Evolutionary conservation across 164 flowering plant genomes (phyloP).

Genomic region (Annona cherimola): DNA sequence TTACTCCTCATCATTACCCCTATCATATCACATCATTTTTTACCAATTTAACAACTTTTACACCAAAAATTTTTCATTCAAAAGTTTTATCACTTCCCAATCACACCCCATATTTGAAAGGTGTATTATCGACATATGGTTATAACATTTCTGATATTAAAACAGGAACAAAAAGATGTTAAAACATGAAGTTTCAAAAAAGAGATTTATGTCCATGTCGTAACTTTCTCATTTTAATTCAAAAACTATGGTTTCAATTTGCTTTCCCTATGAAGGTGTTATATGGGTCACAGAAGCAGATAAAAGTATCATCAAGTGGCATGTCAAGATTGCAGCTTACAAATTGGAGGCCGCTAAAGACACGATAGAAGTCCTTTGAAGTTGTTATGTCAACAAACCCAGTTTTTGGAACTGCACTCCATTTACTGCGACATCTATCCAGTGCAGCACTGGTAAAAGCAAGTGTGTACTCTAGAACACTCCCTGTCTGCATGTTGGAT

Average conservation of each 20-base stretch:
- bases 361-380: constrained; percentile 90
- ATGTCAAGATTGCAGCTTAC: constrained; percentile 36
- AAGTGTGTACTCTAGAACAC: constrained; percentile 91
- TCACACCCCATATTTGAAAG: too few relatives aligned
- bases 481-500: constrained; percentile 83
- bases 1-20: too few relatives aligned
- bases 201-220: neutral
- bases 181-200: too few relatives aligned
- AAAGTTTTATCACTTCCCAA: too few relatives aligned
- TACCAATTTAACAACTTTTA: too few relatives aligned
- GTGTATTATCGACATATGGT: too few relatives aligned
- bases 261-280: neutral
- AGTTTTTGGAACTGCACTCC: constrained; percentile 93
- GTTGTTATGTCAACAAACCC: constrained; percentile 97
- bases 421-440: constrained; percentile 80
- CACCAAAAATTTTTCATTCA: too few relatives aligned
- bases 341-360: constrained; percentile 93
- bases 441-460: constrained; percentile 96
- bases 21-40: too few relatives aligned
- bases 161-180: too few relatives aligned
- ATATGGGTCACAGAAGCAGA: neutral
- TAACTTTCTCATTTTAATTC: neutral
- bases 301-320: neutral
- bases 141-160: too few relatives aligned
- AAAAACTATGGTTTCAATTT: neutral